phyloP scores from a whole-genome alignment of 2,329 filamentous ascomycete genomes.

The Paradendryphiella salina region DNA sequence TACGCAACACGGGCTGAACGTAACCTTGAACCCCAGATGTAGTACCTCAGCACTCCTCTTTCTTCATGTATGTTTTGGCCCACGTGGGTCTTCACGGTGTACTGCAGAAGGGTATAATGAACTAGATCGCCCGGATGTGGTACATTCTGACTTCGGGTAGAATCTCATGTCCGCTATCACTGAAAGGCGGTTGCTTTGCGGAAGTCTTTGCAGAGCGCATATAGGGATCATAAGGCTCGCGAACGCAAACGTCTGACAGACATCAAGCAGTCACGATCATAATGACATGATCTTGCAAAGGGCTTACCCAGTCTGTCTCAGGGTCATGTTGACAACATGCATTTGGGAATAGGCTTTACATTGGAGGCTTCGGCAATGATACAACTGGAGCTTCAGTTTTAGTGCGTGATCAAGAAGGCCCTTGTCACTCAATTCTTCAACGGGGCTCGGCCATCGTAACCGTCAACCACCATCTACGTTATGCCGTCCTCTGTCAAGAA shows the following conservation, averaged over 20 bases:
- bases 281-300: not conserved
- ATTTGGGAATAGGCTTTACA: not conserved
- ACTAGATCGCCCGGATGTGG: not conserved
- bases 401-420: too few relatives aligned
- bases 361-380: too few relatives aligned
- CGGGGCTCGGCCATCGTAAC: too few relatives aligned
- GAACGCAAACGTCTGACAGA: not conserved
- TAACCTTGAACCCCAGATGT: not conserved
- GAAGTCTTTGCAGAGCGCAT: not conserved
- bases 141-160: not conserved
- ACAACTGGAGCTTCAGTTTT: too few relatives aligned
- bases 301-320: not conserved
- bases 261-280: not conserved
- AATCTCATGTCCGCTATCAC: not conserved
- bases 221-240: not conserved
- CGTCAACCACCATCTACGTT: too few relatives aligned
- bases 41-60: not conserved
- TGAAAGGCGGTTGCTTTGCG: not conserved
- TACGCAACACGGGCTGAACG: not conserved
- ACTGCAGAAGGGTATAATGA: not conserved
- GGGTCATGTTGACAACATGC: not conserved
- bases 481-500: too few relatives aligned
- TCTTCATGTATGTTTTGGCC: not conserved
- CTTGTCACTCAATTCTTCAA: too few relatives aligned
- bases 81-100: not conserved